phyloP scores from a whole-genome alignment of 805 yeast species.

The Pichia paraexigua region DNA sequence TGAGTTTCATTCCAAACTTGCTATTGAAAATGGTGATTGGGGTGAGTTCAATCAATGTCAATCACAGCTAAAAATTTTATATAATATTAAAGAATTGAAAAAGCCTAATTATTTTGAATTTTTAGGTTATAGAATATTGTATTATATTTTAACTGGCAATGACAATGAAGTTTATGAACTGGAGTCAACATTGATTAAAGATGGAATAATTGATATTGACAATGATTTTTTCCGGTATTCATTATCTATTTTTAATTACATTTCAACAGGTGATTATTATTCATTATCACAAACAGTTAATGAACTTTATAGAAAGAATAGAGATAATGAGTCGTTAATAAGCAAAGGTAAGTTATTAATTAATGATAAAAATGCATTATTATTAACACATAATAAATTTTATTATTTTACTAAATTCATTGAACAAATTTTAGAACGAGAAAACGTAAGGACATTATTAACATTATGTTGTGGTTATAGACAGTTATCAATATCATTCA shows the following conservation, averaged over 20 bases:
- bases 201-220: constrained; percentile 4
- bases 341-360: background rate
- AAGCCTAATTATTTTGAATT: constrained; percentile 49
- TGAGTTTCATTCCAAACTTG: constrained; percentile 81
- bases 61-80: constrained; percentile 63
- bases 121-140: constrained; percentile 62
- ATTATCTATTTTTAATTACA: constrained; percentile 28
- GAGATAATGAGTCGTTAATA: background rate
- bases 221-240: constrained; percentile 27
- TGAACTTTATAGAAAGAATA: constrained; percentile 25
- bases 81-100: constrained; percentile 29
- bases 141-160: constrained; percentile 68
- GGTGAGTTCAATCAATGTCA: constrained; percentile 97
- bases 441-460: constrained; percentile 48
- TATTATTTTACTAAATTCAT: constrained; percentile 30
- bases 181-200: constrained; percentile 18
- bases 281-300: constrained; percentile 37
- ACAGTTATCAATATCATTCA: constrained; percentile 28
- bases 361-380: constrained; percentile 13
- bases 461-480: constrained; percentile 51
- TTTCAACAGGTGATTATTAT: constrained; percentile 42
- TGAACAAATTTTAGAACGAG: constrained; percentile 44
- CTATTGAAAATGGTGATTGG: constrained; percentile 72
- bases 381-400: constrained; percentile 16
- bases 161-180: constrained; percentile 44